Evolutionary conservation across 192 early-diverging fungal genomes (phyloP), one percentile per base, ranked within the genome.

Genomic region (Spizellomyces punctatus): DNA sequence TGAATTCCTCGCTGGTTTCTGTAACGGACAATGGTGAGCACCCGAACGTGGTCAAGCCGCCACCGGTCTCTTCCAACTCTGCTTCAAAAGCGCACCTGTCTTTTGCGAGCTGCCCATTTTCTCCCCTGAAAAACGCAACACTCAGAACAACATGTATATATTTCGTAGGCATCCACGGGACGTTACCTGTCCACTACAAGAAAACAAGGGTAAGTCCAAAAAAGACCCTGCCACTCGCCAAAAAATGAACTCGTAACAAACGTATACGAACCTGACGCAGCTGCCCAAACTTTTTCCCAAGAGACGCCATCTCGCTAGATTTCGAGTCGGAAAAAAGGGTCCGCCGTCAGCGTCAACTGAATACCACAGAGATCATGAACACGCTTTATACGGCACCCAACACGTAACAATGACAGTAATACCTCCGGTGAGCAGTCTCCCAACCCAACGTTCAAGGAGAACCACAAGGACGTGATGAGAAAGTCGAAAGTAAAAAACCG

Each of bases 1-100:
- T 89, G 78, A 95, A 94, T 58, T 96, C 94, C 19, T 94, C 94
- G 66, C 85, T 85, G 41, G 89, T 89, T 61, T 90, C 86, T 85
- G 72, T 42, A 52, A 56, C 60, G 21, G 7, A 17, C 44, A 46
- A 36, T 19, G 36, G 59, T 54, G 46, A 57, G 44, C 50, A 6
- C 47, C 14, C 63, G 19, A 22, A 36, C n/a, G 4, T 8, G 8
- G 27, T 12, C 57, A 14, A 73, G 8, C 9, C 22, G n/a, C 41
- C 16, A 70, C 14, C 3, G 36, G 57, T 41, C 10, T 2, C 0
- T 36, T 36, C 27, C 27, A 36, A 36, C 27, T 36, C 27, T 36
- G 27, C 27, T 36, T 36, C 27, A 36, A 36, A 21, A 59, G 46
- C 68, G 5, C 58, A 85, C 83, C 88, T 19, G 92, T 90, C 64